These are phyloP conservation scores for Penicillium crustosum DNA, from an alignment of 2,329 filamentous ascomycete genomes.

Conservation along the genomic window DNA sequence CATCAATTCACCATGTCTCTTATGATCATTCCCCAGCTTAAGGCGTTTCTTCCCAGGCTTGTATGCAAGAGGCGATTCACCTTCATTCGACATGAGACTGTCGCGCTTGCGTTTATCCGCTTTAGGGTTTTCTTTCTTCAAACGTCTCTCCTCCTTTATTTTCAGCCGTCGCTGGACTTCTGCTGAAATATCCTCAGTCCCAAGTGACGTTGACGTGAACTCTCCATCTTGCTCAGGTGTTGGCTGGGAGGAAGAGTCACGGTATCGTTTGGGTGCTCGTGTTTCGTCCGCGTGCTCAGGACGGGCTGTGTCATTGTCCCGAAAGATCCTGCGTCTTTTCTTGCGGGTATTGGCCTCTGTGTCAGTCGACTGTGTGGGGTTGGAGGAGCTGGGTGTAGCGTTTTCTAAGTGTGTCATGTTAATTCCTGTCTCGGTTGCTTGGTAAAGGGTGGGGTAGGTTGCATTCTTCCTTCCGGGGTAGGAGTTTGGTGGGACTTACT, in stretches of 20 bases:
- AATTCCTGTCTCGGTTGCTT: not conserved
- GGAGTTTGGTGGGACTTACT: slow-evolving; percentile 14
- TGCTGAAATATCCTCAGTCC: slow-evolving; percentile 47
- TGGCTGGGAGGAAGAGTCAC: slow-evolving; percentile 11
- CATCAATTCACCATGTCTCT: slow-evolving; percentile 2
- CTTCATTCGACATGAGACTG: slow-evolving; percentile 34
- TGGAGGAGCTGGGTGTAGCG: not conserved
- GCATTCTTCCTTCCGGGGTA: not conserved
- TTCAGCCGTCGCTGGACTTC: slow-evolving; percentile 47
- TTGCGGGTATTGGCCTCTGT: slow-evolving; percentile 13
- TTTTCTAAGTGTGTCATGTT: not conserved
- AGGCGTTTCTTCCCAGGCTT: slow-evolving; percentile 27
- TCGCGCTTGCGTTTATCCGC: slow-evolving; percentile 44
- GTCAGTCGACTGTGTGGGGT: slow-evolving; percentile 10
- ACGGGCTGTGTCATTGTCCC: not conserved
- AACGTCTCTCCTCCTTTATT: slow-evolving; percentile 44
- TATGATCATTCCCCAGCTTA: slow-evolving; percentile 7
- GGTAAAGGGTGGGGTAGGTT: not conserved
- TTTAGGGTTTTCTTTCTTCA: slow-evolving; percentile 29
- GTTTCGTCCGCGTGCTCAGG: not conserved
- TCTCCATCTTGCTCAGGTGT: slow-evolving; percentile 27
- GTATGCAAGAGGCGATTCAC: slow-evolving; percentile 15
- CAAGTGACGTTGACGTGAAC: slow-evolving; percentile 28
- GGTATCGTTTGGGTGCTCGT: slow-evolving; percentile 15
- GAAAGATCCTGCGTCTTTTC: slow-evolving; percentile 9